phyloP scores from a whole-genome alignment of 768 basidiomycete species.

The Chlorophyllum brunneum region DNA sequence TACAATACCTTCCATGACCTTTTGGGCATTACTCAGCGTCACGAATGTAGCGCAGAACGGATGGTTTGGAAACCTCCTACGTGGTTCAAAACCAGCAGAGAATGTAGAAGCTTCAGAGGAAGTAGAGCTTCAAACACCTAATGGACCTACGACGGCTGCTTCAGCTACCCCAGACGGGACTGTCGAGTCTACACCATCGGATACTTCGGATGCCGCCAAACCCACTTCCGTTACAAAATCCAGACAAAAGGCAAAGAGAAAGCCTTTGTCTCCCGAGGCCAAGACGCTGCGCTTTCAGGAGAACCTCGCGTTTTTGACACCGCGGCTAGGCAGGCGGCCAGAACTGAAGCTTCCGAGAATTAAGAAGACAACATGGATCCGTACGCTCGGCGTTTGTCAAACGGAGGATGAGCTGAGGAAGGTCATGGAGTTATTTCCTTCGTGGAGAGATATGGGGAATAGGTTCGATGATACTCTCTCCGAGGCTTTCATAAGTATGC shows the following conservation, averaged over 20 bases:
- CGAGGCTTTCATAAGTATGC: constrained; percentile 55
- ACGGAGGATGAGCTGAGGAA: constrained; percentile 46
- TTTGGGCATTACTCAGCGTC: too few relatives aligned
- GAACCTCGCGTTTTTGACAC: constrained; percentile 30
- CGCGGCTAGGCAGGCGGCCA: constrained; percentile 38
- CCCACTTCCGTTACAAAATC: background rate
- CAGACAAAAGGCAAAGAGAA: constrained; percentile 14
- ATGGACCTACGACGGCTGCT: too few relatives aligned
- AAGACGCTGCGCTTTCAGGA: constrained; percentile 30
- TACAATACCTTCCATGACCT: background rate
- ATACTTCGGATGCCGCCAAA: constrained; percentile 1
- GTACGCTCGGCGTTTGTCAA: constrained; percentile 46
- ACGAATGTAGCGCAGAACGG: too few relatives aligned
- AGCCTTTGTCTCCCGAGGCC: constrained; percentile 26
- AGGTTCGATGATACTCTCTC: constrained; percentile 35
- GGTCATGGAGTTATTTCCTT: constrained; percentile 43
- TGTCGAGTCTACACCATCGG: constrained; percentile 11
- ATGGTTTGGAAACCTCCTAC: too few relatives aligned
- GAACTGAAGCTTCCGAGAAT: constrained; percentile 29
- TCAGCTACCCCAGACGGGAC: too few relatives aligned
- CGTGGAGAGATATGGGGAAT: constrained; percentile 43
- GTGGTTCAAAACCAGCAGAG: too few relatives aligned
- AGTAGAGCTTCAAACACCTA: too few relatives aligned
- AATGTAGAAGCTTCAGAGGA: too few relatives aligned
- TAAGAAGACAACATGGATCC: constrained; percentile 44